Conservation (phyloP, 441 rosid genomes). For the Capsella rubella region DNA sequence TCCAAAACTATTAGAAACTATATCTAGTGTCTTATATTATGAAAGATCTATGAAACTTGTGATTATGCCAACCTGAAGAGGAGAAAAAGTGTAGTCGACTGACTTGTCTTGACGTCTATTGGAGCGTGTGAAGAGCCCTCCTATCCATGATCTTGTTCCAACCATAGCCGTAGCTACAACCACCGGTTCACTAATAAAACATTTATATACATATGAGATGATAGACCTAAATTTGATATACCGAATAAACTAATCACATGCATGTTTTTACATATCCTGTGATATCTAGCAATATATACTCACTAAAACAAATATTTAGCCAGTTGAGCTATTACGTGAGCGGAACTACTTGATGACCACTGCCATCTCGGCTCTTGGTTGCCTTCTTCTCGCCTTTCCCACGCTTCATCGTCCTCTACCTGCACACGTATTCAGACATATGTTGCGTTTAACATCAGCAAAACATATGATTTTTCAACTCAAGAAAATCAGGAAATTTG, state of each 20-base stretch:
- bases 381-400: conserved; percentile 75
- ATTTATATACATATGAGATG: conserved; percentile 17
- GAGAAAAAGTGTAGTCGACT: conserved; percentile 60
- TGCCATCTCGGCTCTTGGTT: conserved; percentile 77
- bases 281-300: conserved; percentile 47
- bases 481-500: conserved; percentile 3
- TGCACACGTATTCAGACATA: conserved; percentile 45
- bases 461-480: not conserved
- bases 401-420: conserved; percentile 94
- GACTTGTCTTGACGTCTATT: conserved; percentile 64
- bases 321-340: conserved; percentile 64
- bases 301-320: conserved; percentile 71
- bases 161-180: conserved; percentile 88
- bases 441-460: conserved; percentile 6
- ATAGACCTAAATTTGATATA: not conserved
- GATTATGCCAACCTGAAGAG: conserved; percentile 64
- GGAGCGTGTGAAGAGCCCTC: conserved; percentile 79
- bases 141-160: conserved; percentile 95
- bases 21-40: not conserved
- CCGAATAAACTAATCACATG: conserved; percentile 6
- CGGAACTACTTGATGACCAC: conserved; percentile 61
- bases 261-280: not conserved
- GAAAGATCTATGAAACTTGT: not conserved
- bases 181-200: conserved; percentile 48
- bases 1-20: conserved; percentile 2